These are phyloP conservation scores for Arachnopeziza araneosa DNA, from an alignment of 2,329 filamentous ascomycete species.

Conservation along the genomic window DNA sequence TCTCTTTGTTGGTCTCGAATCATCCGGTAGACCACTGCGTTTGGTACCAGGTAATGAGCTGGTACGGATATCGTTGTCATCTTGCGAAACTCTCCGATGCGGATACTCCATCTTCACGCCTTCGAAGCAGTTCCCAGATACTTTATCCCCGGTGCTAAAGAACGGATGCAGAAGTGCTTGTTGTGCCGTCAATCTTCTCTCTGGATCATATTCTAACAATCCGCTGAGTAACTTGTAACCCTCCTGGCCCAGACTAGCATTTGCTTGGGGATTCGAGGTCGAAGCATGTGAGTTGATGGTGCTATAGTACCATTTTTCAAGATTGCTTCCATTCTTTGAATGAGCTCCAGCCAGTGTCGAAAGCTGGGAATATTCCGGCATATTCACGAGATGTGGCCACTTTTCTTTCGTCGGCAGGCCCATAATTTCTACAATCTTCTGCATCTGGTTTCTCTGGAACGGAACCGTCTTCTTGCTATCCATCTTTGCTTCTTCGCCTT, in stretches of 20 bases:
- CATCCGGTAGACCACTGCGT: constrained; percentile 78
- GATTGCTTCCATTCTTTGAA: constrained; percentile 32
- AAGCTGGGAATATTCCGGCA: constrained; percentile 81
- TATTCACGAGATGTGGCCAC: constrained; percentile 78
- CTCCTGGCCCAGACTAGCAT: constrained; percentile 59
- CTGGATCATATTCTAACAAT: constrained; percentile 88
- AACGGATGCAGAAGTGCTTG: constrained; percentile 88
- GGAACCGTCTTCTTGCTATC: constrained; percentile 96
- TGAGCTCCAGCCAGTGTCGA: constrained; percentile 44
- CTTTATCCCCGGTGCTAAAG: constrained; percentile 64
- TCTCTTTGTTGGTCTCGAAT: constrained; percentile 58
- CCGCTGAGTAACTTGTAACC: constrained; percentile 78
- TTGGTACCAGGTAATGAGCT: constrained; percentile 88
- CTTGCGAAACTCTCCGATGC: constrained; percentile 80
- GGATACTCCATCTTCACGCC: constrained; percentile 86
- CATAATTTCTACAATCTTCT: constrained; percentile 96
- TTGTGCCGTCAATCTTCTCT: constrained; percentile 79
- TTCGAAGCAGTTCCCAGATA: constrained; percentile 84
- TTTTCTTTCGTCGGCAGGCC: constrained; percentile 82
- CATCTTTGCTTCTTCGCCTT: constrained; percentile 98
- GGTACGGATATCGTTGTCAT: constrained; percentile 93
- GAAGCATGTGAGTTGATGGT: constrained; percentile 56
- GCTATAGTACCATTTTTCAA: constrained; percentile 77
- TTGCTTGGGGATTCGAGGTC: constrained; percentile 42
- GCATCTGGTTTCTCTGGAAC: constrained; percentile 98